A percentile compares a stretch with the other conserved stretches of the same genome.
Evolutionary conservation across 2,329 filamentous ascomycete genomes (phyloP).

Genomic region (Escovopsis sp.): DNA sequence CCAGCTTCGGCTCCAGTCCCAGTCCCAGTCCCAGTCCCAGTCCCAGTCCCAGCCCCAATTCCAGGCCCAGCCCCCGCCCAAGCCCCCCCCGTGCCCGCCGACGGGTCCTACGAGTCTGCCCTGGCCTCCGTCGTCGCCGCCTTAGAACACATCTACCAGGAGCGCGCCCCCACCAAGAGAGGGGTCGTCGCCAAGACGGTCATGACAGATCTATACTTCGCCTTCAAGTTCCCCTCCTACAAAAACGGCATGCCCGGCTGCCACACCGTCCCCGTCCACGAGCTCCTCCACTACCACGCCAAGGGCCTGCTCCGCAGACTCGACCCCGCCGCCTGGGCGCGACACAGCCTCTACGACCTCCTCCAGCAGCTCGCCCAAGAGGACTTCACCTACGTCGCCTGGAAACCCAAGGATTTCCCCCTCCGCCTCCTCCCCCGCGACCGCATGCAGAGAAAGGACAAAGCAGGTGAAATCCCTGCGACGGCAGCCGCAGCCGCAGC

Average conservation of each 20-base stretch:
- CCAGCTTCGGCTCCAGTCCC: too few species aligned
- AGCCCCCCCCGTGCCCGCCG: too few species aligned
- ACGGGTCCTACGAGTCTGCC: constrained; percentile 7
- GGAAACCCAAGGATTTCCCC: constrained; percentile 16
- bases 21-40: too few species aligned
- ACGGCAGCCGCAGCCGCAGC: not conserved
- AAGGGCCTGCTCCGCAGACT: constrained; percentile 22
- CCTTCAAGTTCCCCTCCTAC: constrained; percentile 16
- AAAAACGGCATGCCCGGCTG: constrained; percentile 12
- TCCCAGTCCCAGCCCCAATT: too few species aligned
- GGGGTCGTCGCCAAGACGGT: constrained; percentile 10
- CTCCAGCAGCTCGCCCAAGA: constrained; percentile 15
- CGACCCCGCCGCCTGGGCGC: constrained; percentile 17
- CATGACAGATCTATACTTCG: constrained; percentile 18
- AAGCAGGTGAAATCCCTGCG: not conserved
- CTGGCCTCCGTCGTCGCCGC: constrained; percentile 15
- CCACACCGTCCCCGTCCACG: constrained; percentile 26
- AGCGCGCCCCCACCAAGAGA: constrained; percentile 5
- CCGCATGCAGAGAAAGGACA: constrained; percentile 3
- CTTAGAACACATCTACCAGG: constrained; percentile 10
- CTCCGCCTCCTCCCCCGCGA: constrained; percentile 11
- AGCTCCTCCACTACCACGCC: constrained; percentile 31
- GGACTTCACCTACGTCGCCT: constrained; percentile 14
- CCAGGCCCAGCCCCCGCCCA: too few species aligned
- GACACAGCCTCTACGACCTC: constrained; percentile 18